Conservation (phyloP, 805 yeast genomes). For the Lipomyces sp. region DNA sequence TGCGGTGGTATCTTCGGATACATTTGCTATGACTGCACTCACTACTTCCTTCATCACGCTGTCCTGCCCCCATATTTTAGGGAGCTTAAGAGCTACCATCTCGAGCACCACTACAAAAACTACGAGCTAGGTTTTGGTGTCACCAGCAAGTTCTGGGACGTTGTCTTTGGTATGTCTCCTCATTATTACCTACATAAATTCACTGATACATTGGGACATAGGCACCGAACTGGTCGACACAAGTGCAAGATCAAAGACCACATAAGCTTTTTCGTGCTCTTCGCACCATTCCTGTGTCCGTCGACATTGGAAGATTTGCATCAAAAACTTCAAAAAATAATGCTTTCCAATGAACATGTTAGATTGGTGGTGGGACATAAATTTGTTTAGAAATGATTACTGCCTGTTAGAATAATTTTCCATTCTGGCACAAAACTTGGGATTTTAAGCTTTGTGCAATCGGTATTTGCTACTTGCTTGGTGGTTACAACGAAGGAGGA, state of each 20-base stretch:
- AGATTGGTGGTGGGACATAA: no score
- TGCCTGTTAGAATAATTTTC: background rate
- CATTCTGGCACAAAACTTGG: background rate
- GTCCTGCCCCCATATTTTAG: conserved; percentile 75
- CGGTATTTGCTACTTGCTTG: background rate
- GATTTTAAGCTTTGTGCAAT: background rate
- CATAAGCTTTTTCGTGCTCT: background rate
- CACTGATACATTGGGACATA: background rate
- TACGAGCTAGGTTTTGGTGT: conserved; percentile 97
- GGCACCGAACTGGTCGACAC: conserved; percentile 34
- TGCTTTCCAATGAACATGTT: no score
- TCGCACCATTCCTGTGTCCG: no score
- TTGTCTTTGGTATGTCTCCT: conserved; percentile 65
- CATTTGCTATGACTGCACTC: conserved; percentile 89
- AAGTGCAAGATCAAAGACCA: conserved; percentile 25
- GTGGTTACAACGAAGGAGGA: background rate
- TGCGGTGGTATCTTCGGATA: conserved; percentile 97
- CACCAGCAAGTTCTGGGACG: conserved; percentile 92
- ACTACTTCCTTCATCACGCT: conserved; percentile 89
- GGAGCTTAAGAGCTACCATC: conserved; percentile 82
- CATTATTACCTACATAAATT: background rate
- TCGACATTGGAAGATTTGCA: no score
- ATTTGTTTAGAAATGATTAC: no score
- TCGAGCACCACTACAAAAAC: conserved; percentile 97
- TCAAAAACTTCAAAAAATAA: no score